Conservation (phyloP, 495 filamentous ascomycete species). For the Aspergillus nanangensis region DNA sequence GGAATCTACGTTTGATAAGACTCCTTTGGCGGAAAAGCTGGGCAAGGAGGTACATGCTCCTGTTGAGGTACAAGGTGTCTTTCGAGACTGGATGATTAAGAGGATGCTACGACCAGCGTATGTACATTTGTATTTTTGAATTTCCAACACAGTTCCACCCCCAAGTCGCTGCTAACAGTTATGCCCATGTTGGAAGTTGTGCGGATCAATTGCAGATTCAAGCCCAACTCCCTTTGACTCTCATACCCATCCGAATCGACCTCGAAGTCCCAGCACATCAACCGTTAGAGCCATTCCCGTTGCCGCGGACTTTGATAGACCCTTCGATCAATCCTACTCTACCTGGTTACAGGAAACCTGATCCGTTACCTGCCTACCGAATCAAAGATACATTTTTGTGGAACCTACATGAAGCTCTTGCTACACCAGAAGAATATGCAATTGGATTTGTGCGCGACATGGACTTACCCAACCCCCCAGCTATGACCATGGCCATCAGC, state of each 20-base stretch:
- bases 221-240: slow-evolving; percentile 75
- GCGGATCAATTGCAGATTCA: slow-evolving; percentile 74
- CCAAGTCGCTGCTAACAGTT: background rate
- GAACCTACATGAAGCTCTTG: slow-evolving; percentile 93
- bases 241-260: slow-evolving; percentile 96
- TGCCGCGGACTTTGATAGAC: slow-evolving; percentile 58
- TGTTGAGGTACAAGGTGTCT: slow-evolving; percentile 83
- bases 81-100: slow-evolving; percentile 92
- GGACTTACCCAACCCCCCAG: slow-evolving; percentile 72
- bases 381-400: slow-evolving; percentile 93
- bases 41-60: slow-evolving; percentile 79
- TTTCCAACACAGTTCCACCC: background rate
- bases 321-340: slow-evolving; percentile 58
- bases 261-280: slow-evolving; percentile 80
- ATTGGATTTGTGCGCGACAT: slow-evolving; percentile 86
- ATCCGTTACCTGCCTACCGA: slow-evolving; percentile 73
- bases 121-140: slow-evolving; percentile 7
- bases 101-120: slow-evolving; percentile 52
- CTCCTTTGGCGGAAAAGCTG: slow-evolving; percentile 64
- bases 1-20: slow-evolving; percentile 58
- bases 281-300: slow-evolving; percentile 66
- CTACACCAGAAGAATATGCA: slow-evolving; percentile 94
- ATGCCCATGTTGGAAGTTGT: slow-evolving; percentile 31
- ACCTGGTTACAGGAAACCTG: slow-evolving; percentile 71
- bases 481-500: slow-evolving; percentile 73